phyloP scores from a whole-genome alignment of 345 rosid species.

The Moricandia moricandioides region DNA sequence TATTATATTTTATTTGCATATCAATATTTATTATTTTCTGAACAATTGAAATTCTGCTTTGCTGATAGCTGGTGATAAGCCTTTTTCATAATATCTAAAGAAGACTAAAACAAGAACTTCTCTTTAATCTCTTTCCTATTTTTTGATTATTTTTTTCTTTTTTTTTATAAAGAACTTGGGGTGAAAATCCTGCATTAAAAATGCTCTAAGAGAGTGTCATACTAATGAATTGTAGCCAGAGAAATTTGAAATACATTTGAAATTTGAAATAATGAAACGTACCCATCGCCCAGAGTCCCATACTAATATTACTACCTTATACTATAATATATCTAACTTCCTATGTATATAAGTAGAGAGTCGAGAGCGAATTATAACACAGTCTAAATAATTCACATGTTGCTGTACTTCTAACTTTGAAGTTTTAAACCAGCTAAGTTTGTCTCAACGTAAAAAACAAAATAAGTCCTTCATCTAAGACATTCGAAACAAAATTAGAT shows the following conservation, averaged over 20 bases:
- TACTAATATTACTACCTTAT: slow-evolving; percentile 29
- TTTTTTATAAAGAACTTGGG: too few species aligned
- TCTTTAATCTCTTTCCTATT: too few species aligned
- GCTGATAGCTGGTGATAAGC: too few species aligned
- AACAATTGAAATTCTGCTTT: too few species aligned
- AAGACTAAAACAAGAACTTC: too few species aligned
- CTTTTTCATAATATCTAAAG: too few species aligned
- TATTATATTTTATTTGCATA: too few species aligned
- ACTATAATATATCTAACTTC: slow-evolving; percentile 17
- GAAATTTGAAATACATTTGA: slow-evolving; percentile 28
- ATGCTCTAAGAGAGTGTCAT: slow-evolving; percentile 1
- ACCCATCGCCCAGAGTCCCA: slow-evolving; percentile 20
- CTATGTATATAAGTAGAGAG: not conserved
- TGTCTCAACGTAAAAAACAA: slow-evolving; percentile 30
- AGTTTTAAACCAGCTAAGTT: slow-evolving; percentile 21
- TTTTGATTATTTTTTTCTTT: too few species aligned
- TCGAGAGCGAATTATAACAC: slow-evolving; percentile 14
- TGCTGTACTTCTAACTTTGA: slow-evolving; percentile 24
- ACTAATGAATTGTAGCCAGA: slow-evolving; percentile 31
- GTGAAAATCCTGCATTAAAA: too few species aligned
- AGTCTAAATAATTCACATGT: not conserved
- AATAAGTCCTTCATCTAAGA: slow-evolving; percentile 24
- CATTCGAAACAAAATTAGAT: slow-evolving; percentile 24
- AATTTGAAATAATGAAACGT: slow-evolving; percentile 23
- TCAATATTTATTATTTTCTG: too few species aligned